Percentiles rank a stretch among this genome's conserved stretches.
phyloP scores from a whole-genome alignment of 768 basidiomycete species.

The Amanita exitialis region DNA sequence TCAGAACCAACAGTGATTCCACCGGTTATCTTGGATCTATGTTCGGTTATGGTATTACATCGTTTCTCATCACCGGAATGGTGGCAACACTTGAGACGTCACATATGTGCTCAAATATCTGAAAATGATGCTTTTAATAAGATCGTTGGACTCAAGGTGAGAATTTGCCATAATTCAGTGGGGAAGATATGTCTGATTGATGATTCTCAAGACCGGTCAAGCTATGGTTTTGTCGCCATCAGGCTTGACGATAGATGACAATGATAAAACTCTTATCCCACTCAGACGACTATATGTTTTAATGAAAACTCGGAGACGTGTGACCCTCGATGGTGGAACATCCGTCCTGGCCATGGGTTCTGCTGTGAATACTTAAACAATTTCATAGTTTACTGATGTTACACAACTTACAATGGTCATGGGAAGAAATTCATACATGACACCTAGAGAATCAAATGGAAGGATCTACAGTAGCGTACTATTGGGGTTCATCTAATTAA shows the following conservation, averaged over 20 bases:
- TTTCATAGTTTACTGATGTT: background rate
- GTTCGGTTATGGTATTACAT: conserved; percentile 55
- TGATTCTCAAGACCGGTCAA: conserved; percentile 48
- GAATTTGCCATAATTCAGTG: background rate
- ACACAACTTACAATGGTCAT: too few species aligned
- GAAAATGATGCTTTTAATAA: conserved; percentile 50
- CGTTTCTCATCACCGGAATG: conserved; percentile 69
- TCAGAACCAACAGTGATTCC: conserved; percentile 69
- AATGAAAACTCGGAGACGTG: conserved; percentile 49
- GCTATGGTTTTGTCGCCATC: conserved; percentile 62
- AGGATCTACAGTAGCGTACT: too few species aligned
- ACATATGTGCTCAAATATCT: conserved; percentile 54
- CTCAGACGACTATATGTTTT: conserved; percentile 51
- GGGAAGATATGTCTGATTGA: background rate
- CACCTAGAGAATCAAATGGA: too few species aligned
- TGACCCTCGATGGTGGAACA: conserved; percentile 58
- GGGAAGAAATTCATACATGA: too few species aligned
- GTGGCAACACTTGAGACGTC: conserved; percentile 62
- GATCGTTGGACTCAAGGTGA: conserved; percentile 55
- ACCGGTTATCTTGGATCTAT: conserved; percentile 55
- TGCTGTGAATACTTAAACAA: background rate
- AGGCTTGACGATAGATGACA: conserved; percentile 30
- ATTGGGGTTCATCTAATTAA: too few species aligned
- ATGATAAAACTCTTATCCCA: background rate
- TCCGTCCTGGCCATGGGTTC: conserved; percentile 36